Base-by-base conservation (phyloP, 2,329 filamentous ascomycete species). In the Gyromitra esculenta region DNA sequence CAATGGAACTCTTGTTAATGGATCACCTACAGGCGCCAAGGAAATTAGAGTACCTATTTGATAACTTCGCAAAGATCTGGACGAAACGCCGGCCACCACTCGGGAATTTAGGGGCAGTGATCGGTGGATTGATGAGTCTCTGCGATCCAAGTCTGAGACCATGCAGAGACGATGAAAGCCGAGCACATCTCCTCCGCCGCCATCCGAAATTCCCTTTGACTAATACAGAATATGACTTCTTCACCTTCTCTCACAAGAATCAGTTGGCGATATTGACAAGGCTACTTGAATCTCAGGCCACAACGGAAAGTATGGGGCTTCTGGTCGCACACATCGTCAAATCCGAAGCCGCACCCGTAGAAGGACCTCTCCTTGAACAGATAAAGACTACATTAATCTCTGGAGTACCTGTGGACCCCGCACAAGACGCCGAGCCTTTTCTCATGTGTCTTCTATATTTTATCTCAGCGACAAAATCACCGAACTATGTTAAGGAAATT, bases 341-440 rank as follows among this genome's bases (percentile, higher is more conserved):
- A 52, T 76, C 73, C 50, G 73, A 78, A 59, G 68, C 35, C 9
- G 68, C 73, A 13, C 73, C 73, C 13, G 11, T 31, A 52, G 78
- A 80, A 75, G 60, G 76, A n/a, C 62, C 41, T 50, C 65, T 77
- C 41, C 68, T 77, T 64, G 70, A 78, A 18, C 66, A 70, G 50
- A 67, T 79, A 6, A 78, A 75, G 48, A 59, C 69, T 15, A 79
- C 78, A 63, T 65, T 80, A 41, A 70, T 80, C 39, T 66, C 72
- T 60, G 79, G 79, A 21, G 79, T 81, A 15, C 74, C 79, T n/a
- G 73, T 81, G n/a, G 81, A 81, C 35, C 81, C 81, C 18, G 81
- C 81, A 13, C 77, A 80, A 72, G 81, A 84, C n/a, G 86, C 85
- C 50, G 83, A 83, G 50, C 85, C 85, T 31, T 87, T 84, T 75